Percentiles rank a stretch among this genome's conserved stretches.
Evolutionary conservation across 2,329 filamentous ascomycete species (phyloP).

Genomic region (Fusarium vanettenii): DNA sequence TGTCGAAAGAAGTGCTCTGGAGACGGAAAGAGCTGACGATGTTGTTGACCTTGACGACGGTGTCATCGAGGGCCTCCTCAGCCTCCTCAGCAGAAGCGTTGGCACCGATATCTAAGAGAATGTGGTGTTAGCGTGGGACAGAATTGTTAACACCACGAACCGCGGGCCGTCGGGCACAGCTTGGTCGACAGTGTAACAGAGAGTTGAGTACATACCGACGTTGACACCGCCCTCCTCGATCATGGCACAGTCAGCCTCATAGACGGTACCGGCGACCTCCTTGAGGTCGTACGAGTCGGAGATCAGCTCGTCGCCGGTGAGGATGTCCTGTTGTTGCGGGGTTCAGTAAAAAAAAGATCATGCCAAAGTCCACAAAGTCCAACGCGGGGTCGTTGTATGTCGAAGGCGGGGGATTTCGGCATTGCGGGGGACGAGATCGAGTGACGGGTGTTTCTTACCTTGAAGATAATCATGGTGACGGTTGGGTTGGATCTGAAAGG

Average conservation of each 20-base stretch:
- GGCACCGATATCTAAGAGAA: constrained; percentile 80
- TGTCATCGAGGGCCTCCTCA: constrained; percentile 80
- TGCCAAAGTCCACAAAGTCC: constrained; percentile 19
- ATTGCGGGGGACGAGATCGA: neutral
- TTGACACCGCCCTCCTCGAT: constrained; percentile 81
- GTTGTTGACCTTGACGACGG: constrained; percentile 84
- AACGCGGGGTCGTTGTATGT: constrained; percentile 30
- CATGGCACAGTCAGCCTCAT: constrained; percentile 93
- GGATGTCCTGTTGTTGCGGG: constrained; percentile 75
- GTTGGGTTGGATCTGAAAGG: constrained; percentile 42
- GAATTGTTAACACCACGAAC: neutral
- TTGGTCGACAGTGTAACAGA: neutral
- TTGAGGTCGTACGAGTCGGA: constrained; percentile 92
- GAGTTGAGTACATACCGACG: constrained; percentile 69
- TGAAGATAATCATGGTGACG: constrained; percentile 80
- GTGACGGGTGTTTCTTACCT: constrained; percentile 57
- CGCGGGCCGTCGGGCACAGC: neutral
- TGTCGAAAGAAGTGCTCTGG: constrained; percentile 81
- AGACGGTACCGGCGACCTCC: constrained; percentile 81
- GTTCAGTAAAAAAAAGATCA: constrained; percentile 43
- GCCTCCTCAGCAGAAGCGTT: constrained; percentile 96
- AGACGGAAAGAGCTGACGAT: constrained; percentile 93
- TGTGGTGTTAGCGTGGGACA: constrained; percentile 15
- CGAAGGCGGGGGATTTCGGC: neutral
- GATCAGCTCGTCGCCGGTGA: constrained; percentile 95